Evolutionary conservation across 768 basidiomycete genomes (phyloP), one percentile per base, ranked within the genome.

Genomic region (Rhodotorula graminis): DNA sequence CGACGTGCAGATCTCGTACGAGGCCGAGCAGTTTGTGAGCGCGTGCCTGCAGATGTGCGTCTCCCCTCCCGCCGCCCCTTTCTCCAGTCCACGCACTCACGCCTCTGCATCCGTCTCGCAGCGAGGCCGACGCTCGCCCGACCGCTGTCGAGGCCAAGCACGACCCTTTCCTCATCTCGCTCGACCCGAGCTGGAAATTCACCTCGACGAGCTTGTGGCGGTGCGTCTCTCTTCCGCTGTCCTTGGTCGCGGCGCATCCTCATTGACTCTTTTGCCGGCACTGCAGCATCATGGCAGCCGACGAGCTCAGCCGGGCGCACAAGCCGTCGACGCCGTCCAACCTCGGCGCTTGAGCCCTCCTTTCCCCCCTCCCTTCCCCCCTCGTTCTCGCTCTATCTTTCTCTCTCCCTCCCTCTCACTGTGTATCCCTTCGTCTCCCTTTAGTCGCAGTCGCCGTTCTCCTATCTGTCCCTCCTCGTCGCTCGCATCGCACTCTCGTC

Each of bases 1-100:
- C 27, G 90, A 91, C 67, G 87, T 97, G 61, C 82, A 85, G 5
- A 82, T 98, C 63, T 88, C 90, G 29, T 82, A 85, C 37, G 84
- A 88, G 61, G 94, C 90, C 18, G 85, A 90, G 73, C 90, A 95
- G 79, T 96, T 99, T 82, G 85, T 95, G 76, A 84, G 84, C 64
- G 88, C 87, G 78, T 97, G 96, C 81, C 93, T 98, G 79, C 89
- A 91, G 8, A 88, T 92, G 92, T 92, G 79, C 76, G 40, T 61
- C 81, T 18, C 64, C 31, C 12, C 31, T 33, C 16, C 53, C 29
- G 44, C 59, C 29, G 37, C 27, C 1, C 47, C 47, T 21, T 23
- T 31, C 58, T 29, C 11, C 9, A 2, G 4, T 6, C 10, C 0
- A 2, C 7, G 0, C n/a, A 33, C 40, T 31, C 10, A 61, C 44